These are phyloP conservation scores for Dimocarpus longan DNA, from an alignment of 345 rosid species.

Conservation along the genomic window DNA sequence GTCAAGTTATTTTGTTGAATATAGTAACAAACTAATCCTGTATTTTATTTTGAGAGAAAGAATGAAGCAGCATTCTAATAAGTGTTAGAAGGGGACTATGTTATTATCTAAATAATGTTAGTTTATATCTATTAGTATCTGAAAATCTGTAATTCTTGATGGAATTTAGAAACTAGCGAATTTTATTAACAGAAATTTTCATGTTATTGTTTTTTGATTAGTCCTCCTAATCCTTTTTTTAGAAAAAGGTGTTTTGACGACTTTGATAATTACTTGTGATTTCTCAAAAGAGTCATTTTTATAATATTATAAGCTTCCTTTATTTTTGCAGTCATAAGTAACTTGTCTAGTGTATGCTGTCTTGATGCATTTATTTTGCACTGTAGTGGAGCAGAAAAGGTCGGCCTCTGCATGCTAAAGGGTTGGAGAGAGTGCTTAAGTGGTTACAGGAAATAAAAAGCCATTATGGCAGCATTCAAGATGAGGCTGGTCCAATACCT, in stretches of 20 bases:
- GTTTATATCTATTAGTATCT: conserved; percentile 1
- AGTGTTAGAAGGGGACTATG: not conserved
- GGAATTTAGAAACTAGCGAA: conserved; percentile 1
- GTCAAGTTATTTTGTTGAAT: not conserved
- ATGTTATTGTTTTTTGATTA: not conserved
- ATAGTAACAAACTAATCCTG: not conserved
- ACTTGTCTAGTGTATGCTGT: not conserved
- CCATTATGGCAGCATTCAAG: conserved; percentile 43
- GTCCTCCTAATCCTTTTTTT: not conserved
- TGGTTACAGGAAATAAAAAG: conserved; percentile 70
- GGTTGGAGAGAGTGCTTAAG: conserved; percentile 72
- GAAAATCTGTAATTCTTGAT: not conserved
- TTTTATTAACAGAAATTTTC: not conserved
- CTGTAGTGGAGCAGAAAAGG: conserved; percentile 85
- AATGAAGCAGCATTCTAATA: not conserved
- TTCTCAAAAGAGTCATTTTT: not conserved
- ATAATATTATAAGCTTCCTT: conserved; percentile 8
- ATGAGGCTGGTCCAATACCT: conserved; percentile 67
- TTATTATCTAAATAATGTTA: not conserved
- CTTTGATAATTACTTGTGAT: conserved; percentile 1
- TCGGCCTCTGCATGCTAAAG: conserved; percentile 79
- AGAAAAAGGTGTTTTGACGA: not conserved
- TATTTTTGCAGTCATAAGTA: conserved; percentile 1
- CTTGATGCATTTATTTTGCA: conserved; percentile 24
- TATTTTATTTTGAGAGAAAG: not conserved